A percentile compares a stretch with the other conserved stretches of the same genome.
These are phyloP conservation scores for Zhuliangozyma parablackwelliae DNA, from an alignment of 1,139 yeast species.

Conservation along the genomic window DNA sequence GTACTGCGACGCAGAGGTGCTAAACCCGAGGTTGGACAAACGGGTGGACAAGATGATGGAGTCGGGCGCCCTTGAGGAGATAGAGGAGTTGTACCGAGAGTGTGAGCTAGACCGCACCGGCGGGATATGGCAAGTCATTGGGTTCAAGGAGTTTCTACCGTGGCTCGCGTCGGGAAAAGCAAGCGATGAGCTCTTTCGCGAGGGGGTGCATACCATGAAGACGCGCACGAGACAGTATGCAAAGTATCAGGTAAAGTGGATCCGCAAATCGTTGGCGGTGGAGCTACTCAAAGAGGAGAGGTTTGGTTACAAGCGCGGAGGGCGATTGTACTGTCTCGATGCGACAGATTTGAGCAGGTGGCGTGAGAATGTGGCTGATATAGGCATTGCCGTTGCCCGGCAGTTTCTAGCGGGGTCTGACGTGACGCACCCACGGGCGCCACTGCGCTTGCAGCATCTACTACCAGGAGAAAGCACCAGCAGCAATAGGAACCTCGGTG, in stretches of 20 bases:
- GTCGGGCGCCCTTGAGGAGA: slow-evolving; percentile 66
- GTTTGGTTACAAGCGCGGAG: slow-evolving; percentile 53
- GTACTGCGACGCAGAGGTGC: slow-evolving; percentile 58
- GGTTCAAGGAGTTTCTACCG: slow-evolving; percentile 88
- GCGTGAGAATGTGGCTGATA: slow-evolving; percentile 49
- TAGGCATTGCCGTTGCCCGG: slow-evolving; percentile 52
- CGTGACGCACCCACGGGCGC: slow-evolving; percentile 32
- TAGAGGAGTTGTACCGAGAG: slow-evolving; percentile 49
- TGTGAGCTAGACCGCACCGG: slow-evolving; percentile 40
- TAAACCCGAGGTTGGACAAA: slow-evolving; percentile 62
- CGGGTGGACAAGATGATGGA: slow-evolving; percentile 83
- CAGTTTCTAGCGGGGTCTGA: slow-evolving; percentile 22
- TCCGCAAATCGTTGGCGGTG: slow-evolving; percentile 62
- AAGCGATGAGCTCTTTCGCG: slow-evolving; percentile 21
- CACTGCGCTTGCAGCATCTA: slow-evolving; percentile 35
- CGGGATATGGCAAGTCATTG: slow-evolving; percentile 95
- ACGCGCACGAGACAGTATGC: slow-evolving; percentile 83
- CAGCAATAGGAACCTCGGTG: slow-evolving; percentile 35
- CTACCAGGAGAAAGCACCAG: slow-evolving; percentile 22
- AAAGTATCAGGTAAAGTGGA: slow-evolving; percentile 90
- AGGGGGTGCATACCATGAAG: slow-evolving; percentile 74
- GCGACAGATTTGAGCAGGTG: slow-evolving; percentile 69
- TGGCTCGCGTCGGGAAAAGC: slow-evolving; percentile 42
- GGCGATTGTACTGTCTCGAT: slow-evolving; percentile 63
- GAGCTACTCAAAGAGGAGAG: slow-evolving; percentile 52